Conservation (phyloP, 148 eudicot species). For the Heliamphora exappendiculata region DNA sequence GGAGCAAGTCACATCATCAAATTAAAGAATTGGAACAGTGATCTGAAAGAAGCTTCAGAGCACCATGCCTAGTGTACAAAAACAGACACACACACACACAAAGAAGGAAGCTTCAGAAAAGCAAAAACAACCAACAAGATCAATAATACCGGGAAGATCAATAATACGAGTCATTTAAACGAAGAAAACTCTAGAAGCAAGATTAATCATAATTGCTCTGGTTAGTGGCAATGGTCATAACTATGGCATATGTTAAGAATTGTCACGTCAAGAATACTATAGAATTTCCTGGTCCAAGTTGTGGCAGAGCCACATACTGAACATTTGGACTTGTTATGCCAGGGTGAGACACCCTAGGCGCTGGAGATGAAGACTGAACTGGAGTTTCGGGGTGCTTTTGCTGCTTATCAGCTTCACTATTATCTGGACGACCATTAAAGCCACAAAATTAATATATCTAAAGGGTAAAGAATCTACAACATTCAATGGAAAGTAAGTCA, state of each 20-base stretch:
- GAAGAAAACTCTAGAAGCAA: too few relatives aligned
- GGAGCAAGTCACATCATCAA: too few relatives aligned
- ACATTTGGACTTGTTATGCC: slow-evolving; percentile 28
- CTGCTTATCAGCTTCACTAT: slow-evolving; percentile 44
- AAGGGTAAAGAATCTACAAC: neutral
- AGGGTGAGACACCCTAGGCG: slow-evolving; percentile 26
- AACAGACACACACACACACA: too few relatives aligned
- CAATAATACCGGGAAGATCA: too few relatives aligned
- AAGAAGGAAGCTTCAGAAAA: too few relatives aligned
- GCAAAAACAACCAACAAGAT: too few relatives aligned
- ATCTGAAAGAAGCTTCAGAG: too few relatives aligned
- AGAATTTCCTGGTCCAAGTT: slow-evolving; percentile 37
- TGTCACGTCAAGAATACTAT: slow-evolving; percentile 28
- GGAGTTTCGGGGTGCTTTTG: slow-evolving; percentile 35
- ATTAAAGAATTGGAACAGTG: too few relatives aligned
- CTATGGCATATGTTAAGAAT: neutral
- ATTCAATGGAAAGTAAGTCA: neutral
- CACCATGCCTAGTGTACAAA: too few relatives aligned
- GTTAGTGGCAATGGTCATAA: neutral
- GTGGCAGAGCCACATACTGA: slow-evolving; percentile 37
- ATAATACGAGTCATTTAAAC: too few relatives aligned
- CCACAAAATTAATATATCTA: neutral
- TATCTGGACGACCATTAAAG: slow-evolving; percentile 29
- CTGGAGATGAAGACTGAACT: slow-evolving; percentile 29
- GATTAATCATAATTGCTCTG: neutral